Evolutionary conservation across 805 yeast genomes (phyloP), one percentile per base, ranked within the genome.

Genomic region (Wickerhamiella domercqiae): DNA sequence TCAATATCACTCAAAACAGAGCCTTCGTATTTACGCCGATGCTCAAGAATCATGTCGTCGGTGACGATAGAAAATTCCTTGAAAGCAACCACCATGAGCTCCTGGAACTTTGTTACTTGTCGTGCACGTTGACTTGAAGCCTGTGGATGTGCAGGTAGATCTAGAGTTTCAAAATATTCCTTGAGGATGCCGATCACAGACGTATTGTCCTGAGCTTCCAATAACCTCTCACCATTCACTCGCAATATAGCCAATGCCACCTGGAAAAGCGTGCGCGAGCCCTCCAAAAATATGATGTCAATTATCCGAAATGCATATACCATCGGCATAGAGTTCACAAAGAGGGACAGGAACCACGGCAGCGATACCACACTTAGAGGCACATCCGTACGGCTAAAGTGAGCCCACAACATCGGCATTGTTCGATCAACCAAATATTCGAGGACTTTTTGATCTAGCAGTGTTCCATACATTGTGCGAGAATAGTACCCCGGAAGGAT

Each of bases 401-500:
- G 96, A 7, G 71, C 79, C 78, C 93, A 80, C 36, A 90, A 54
- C 15, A 80, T 54, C 1, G 98, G 98, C 78, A 90, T 73, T 0
- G 90, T 82, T 39, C 78, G 80, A 53, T 78, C 81, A 1, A 90
- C 94, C 38, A 90, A 66, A 0, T 82, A 71, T 57, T 90, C 98
- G 54, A 90, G 81, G 1, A 90, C 98, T 48, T 75, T 73, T 61
- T 90, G 98, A 54, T 90, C 99, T 26, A 90, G 62, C 21, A 90
- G 61, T 1, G 95, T 90, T 19, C 99, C 99, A 52, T 87, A 87
- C 98, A 90, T 90, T 0, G 96, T 87, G 50, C 75, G 82, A 2
- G 97, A 86, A 53, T 90, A 90, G 57, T 90, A 90, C 0, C 98
- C 98, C 0, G 97, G 97, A 3, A 84, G 79, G 42, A 80, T 70